Conservation (phyloP, 768 basidiomycete species). For the Amanita muscaria region DNA sequence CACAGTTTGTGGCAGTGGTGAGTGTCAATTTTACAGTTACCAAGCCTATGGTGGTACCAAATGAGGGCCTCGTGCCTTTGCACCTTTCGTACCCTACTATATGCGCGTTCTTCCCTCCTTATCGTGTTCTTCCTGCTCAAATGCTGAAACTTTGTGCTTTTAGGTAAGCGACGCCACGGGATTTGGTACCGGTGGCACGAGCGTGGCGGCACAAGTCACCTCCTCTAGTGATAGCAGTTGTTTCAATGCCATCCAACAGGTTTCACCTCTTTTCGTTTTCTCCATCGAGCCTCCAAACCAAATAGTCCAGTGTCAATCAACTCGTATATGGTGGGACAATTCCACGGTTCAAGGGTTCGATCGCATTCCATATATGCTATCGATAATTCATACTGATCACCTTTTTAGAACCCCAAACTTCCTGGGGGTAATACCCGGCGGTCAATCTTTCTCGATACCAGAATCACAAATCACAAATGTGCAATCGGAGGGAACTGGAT, state of each 20-base stretch:
- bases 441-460: constrained; percentile 63
- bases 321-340: constrained; percentile 60
- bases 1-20: constrained; percentile 72
- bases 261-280: constrained; percentile 49
- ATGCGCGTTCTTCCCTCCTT: neutral
- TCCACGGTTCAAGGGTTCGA: constrained; percentile 45
- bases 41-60: too few species aligned
- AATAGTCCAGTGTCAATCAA: constrained; percentile 54
- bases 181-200: constrained; percentile 72
- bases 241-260: constrained; percentile 40
- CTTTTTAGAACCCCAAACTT: constrained; percentile 45
- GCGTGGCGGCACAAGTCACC: constrained; percentile 49
- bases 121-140: neutral
- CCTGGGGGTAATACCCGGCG: constrained; percentile 71
- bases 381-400: neutral
- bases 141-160: neutral
- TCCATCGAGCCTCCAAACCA: constrained; percentile 53
- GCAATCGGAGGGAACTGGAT: constrained; percentile 46
- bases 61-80: too few species aligned
- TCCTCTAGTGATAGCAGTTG: constrained; percentile 47
- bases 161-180: constrained; percentile 28
- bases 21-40: constrained; percentile 31
- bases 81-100: constrained; percentile 5
- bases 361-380: neutral
- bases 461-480: constrained; percentile 36